Base-by-base conservation (phyloP, 139 green algal species). In the Chlamydomonas asymmetrica region DNA sequence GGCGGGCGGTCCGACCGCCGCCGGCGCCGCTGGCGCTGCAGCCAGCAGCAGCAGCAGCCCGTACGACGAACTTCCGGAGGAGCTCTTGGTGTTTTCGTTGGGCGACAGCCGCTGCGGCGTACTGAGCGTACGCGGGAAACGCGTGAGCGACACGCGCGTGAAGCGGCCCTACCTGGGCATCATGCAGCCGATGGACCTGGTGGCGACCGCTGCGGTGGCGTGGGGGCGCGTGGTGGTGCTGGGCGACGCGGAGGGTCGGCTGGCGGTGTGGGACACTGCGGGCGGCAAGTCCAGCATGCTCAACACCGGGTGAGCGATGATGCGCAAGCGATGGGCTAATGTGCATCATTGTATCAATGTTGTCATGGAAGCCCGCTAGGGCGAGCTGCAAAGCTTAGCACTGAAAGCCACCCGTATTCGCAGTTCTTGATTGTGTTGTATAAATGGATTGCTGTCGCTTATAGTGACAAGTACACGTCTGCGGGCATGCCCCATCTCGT, bases 221-320 rank as follows among this genome's bases (percentile, higher is more conserved):
- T 88, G 82, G 79, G 84, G 84, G 25, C 34, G 67, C 63, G 64
- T 84, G 20, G 73, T 92, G 32, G 57, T 89, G 23, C 71, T 96
- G 65, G 92, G 92, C 0, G 92, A 94, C 64, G 71, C 43, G 0
- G 86, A 92, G 43, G 92, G 92, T 32, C 76, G 65, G 13, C 78
- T 97, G 56, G 80, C 81, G 50, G 69, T 87, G 31, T 97, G 92
- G 91, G 88, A 96, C 76, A 88, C 79, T 27, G 59, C 34, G 34
- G 87, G 68, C 5, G 87, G 86, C 10, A 60, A 66, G 20, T 80
- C 73, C 39, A 83, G 70, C 41, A n/a, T 74, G 20, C 1, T 85
- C 25, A 25, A 45, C 9, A 90, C 84, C 3, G 71, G 64, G 78
- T 83, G 56, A 45, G 78, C 49, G 7, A 5, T 20, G 10, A 16